Conservation (phyloP, 148 eudicot species). For the Persicaria tinctoria region DNA sequence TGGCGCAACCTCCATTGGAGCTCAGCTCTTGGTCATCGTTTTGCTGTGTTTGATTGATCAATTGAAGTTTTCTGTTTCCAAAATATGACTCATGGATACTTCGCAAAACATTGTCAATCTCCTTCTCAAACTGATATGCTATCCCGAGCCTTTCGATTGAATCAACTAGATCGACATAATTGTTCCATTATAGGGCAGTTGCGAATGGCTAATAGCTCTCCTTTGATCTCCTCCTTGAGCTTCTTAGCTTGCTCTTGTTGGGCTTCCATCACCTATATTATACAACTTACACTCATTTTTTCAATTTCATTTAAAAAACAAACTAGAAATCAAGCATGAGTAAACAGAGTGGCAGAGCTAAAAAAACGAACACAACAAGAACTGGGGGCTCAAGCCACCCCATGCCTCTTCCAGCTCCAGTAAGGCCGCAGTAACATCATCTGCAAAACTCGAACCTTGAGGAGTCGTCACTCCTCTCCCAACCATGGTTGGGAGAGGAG, state of each 20-base stretch:
- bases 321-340: too few relatives aligned
- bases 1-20: too few relatives aligned
- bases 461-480: too few relatives aligned
- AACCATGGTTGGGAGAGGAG: too few relatives aligned
- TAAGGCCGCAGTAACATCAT: too few relatives aligned
- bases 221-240: background rate
- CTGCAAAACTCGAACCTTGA: too few relatives aligned
- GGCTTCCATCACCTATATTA: background rate
- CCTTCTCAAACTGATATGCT: background rate
- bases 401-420: fast-evolving
- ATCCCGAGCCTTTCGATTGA: background rate
- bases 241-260: background rate
- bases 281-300: background rate
- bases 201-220: background rate
- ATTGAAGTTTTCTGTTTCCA: too few relatives aligned
- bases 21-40: too few relatives aligned
- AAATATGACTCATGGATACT: background rate
- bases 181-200: background rate
- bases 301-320: too few relatives aligned
- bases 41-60: too few relatives aligned
- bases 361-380: too few relatives aligned
- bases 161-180: background rate
- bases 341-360: too few relatives aligned
- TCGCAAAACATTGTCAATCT: background rate
- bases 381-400: fast-evolving